These are phyloP conservation scores for Fusarium virguliforme DNA, from an alignment of 2,329 filamentous ascomycete genomes.

Conservation along the genomic window DNA sequence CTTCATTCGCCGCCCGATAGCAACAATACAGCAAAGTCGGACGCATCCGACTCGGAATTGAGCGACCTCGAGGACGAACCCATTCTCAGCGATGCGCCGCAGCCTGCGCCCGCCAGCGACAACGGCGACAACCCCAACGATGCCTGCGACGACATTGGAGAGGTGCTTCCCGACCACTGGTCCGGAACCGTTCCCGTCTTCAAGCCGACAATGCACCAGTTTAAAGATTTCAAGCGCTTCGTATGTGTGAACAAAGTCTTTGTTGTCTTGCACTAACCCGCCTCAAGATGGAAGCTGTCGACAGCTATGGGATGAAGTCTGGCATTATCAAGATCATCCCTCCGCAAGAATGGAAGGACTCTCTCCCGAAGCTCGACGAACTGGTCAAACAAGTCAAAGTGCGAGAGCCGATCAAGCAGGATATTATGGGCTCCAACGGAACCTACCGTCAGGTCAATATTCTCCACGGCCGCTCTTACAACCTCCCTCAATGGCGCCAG, in stretches of 20 bases:
- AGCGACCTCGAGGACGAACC: slow-evolving; percentile 75
- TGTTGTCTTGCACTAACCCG: slow-evolving; percentile 48
- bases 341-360: slow-evolving; percentile 91
- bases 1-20: slow-evolving; percentile 77
- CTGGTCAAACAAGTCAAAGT: slow-evolving; percentile 92
- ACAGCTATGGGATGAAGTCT: slow-evolving; percentile 96
- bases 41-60: slow-evolving; percentile 75
- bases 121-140: slow-evolving; percentile 52
- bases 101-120: slow-evolving; percentile 44
- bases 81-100: slow-evolving; percentile 56
- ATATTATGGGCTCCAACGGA: slow-evolving; percentile 95
- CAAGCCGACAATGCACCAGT: slow-evolving; percentile 95
- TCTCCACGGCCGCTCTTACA: slow-evolving; percentile 95
- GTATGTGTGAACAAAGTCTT: slow-evolving; percentile 63
- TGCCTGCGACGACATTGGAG: slow-evolving; percentile 77
- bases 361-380: slow-evolving; percentile 84
- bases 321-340: slow-evolving; percentile 97
- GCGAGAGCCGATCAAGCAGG: slow-evolving; percentile 97
- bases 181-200: slow-evolving; percentile 95
- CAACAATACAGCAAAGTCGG: slow-evolving; percentile 73
- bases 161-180: slow-evolving; percentile 88
- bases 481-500: slow-evolving; percentile 94
- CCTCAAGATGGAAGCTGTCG: slow-evolving; percentile 82
- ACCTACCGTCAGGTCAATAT: slow-evolving; percentile 98
- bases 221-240: slow-evolving; percentile 92